Evolutionary conservation across 306 rosid species (phyloP).

Genomic region (Lablab purpureus): DNA sequence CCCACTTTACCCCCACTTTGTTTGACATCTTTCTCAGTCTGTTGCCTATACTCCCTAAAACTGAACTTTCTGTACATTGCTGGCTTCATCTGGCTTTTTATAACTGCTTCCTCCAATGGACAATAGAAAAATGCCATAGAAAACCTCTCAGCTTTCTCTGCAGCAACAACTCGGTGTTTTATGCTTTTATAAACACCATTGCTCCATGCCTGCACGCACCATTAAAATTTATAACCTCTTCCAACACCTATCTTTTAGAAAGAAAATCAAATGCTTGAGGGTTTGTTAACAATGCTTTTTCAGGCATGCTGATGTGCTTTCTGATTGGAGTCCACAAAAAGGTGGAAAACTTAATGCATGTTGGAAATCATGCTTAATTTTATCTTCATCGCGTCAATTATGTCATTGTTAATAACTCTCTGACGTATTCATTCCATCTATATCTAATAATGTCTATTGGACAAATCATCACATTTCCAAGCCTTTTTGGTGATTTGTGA

Average conservation of each 20-base stretch:
- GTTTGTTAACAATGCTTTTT: background rate
- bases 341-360: background rate
- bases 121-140: slow-evolving; percentile 83
- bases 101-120: slow-evolving; percentile 59
- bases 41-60: slow-evolving; percentile 62
- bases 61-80: slow-evolving; percentile 64
- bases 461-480: background rate
- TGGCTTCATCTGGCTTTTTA: slow-evolving; percentile 56
- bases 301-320: background rate
- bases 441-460: background rate
- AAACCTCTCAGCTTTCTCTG: slow-evolving; percentile 62
- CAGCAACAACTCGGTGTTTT: slow-evolving; percentile 65
- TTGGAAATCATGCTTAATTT: background rate
- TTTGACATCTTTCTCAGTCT: slow-evolving; percentile 61
- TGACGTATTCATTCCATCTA: background rate
- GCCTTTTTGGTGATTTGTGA: background rate
- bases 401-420: slow-evolving; percentile 6
- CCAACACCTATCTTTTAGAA: background rate
- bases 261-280: background rate
- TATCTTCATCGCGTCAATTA: background rate
- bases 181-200: slow-evolving; percentile 78
- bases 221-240: background rate
- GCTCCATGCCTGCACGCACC: slow-evolving; percentile 67
- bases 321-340: background rate
- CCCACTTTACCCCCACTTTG: slow-evolving; percentile 82